Conservation (phyloP, 2,329 filamentous ascomycete genomes). For the Cercospora berteroae region DNA sequence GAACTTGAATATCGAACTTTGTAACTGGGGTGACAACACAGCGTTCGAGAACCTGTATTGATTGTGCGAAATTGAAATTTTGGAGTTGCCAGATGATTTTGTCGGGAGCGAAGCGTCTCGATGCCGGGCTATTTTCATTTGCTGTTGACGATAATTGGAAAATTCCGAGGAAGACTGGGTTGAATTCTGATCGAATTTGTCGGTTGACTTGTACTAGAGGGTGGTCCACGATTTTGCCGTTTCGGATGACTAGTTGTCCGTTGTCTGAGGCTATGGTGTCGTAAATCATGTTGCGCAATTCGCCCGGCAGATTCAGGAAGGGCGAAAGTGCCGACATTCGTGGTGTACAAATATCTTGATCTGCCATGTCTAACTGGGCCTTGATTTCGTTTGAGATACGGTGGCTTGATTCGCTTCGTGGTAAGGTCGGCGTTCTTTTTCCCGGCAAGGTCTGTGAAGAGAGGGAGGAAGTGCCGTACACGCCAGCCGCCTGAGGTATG, state of each 20-base stretch:
- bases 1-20: constrained; percentile 10
- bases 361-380: neutral
- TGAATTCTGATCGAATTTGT: constrained; percentile 19
- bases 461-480: neutral
- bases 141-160: neutral
- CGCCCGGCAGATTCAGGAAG: constrained; percentile 21
- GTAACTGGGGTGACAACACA: constrained; percentile 5
- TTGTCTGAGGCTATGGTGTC: constrained; percentile 19
- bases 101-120: neutral
- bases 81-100: constrained; percentile 11
- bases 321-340: neutral
- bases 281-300: constrained; percentile 32
- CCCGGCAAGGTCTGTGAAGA: neutral
- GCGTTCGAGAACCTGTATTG: constrained; percentile 11
- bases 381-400: neutral
- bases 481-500: neutral
- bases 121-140: neutral
- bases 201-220: constrained; percentile 14
- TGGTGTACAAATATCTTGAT: neutral
- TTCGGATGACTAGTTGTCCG: constrained; percentile 11
- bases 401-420: neutral
- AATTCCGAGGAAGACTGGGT: constrained; percentile 1
- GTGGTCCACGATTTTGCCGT: constrained; percentile 14
- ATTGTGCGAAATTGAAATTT: constrained; percentile 16
- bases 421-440: neutral